Evolutionary conservation across 2,329 filamentous ascomycete species (phyloP).

Genomic region (Colletotrichum sp.): DNA sequence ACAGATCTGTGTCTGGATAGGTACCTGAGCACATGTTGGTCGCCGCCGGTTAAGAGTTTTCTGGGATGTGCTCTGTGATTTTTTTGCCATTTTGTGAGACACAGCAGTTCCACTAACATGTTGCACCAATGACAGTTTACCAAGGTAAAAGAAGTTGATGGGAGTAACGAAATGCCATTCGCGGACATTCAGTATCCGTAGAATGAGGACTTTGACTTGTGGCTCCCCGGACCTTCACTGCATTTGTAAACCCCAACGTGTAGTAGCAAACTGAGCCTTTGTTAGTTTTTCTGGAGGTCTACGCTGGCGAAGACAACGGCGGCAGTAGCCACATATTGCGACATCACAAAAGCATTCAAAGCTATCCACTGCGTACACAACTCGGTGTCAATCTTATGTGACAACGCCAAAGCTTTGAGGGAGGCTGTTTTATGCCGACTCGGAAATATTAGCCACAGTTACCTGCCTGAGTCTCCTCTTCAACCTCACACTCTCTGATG

Average conservation of each 20-base stretch:
- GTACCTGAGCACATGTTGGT: background rate
- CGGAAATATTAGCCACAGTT: background rate
- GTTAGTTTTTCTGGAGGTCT: accelerated
- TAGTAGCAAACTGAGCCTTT: background rate
- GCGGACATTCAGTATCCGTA: no score
- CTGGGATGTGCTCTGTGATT: no score
- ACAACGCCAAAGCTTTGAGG: background rate
- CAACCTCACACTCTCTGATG: background rate
- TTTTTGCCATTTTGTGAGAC: no score
- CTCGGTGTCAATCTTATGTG: background rate
- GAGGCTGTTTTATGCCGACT: background rate
- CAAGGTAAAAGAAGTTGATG: no score
- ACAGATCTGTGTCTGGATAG: background rate
- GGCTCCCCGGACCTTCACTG: no score
- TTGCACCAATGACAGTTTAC: no score
- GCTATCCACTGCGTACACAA: background rate
- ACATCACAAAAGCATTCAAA: background rate
- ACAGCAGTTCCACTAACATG: no score
- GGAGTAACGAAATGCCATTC: no score
- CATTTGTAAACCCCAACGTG: no score
- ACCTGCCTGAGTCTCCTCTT: background rate
- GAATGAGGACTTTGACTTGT: no score
- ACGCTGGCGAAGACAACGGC: background rate
- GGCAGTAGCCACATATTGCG: background rate
- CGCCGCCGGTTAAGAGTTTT: background rate